phyloP scores from a whole-genome alignment of 768 basidiomycete genomes.

The Lentinula edodes region DNA sequence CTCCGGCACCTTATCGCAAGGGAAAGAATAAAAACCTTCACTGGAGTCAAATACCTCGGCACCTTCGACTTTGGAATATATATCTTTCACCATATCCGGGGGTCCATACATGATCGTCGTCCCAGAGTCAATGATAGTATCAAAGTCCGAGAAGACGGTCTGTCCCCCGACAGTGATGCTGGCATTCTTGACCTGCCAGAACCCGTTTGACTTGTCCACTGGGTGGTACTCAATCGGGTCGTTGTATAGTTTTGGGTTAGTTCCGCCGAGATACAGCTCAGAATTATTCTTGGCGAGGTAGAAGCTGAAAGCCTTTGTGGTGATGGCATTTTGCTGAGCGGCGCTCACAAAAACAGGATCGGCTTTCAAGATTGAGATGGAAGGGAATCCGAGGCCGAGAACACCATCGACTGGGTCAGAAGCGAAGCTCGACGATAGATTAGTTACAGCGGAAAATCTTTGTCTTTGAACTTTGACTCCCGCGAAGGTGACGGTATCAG shows the following conservation, averaged over 20 bases:
- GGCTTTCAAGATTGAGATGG: conserved; percentile 24
- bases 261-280: conserved; percentile 52
- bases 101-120: conserved; percentile 30
- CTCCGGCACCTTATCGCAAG: conserved; percentile 19
- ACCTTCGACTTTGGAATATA: conserved; percentile 22
- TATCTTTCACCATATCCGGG: conserved; percentile 9
- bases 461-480: conserved; percentile 15
- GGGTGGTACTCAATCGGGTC: conserved; percentile 30
- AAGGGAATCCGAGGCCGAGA: conserved; percentile 30
- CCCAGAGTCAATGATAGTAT: conserved; percentile 32
- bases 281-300: conserved; percentile 33
- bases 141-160: conserved; percentile 9
- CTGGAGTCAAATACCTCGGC: conserved; percentile 12
- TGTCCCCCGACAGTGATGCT: conserved; percentile 11
- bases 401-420: conserved; percentile 13
- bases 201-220: conserved; percentile 17
- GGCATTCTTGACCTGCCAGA: conserved; percentile 20
- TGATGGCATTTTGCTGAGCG: conserved; percentile 22
- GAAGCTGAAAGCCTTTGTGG: conserved; percentile 37
- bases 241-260: conserved; percentile 36
- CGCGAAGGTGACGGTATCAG: conserved; percentile 21
- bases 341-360: conserved; percentile 37
- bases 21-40: conserved; percentile 24
- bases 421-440: conserved; percentile 22
- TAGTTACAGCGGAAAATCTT: conserved; percentile 29